Conservation (phyloP, 192 early-diverging fungal species). For the Phycomyces blakesleeanus region DNA sequence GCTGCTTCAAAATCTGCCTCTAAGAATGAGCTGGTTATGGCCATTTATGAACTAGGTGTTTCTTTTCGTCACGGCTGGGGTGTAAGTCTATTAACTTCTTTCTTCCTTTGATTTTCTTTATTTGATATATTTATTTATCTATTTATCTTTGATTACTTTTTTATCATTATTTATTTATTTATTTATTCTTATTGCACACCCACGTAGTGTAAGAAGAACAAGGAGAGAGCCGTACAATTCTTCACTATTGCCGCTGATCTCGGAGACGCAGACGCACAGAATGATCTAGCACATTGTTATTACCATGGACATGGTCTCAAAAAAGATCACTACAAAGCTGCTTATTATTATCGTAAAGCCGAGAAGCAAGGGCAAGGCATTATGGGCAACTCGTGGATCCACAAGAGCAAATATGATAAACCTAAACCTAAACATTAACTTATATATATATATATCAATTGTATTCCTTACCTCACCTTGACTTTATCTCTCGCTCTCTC, state of each 20-base stretch:
- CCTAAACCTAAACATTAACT: background rate
- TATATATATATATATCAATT: background rate
- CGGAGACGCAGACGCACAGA: conserved; percentile 72
- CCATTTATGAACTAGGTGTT: conserved; percentile 77
- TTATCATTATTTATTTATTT: too few relatives aligned
- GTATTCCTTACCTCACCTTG: background rate
- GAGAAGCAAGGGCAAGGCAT: conserved; percentile 64
- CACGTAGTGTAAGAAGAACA: conserved; percentile 57
- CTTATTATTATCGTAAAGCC: conserved; percentile 74
- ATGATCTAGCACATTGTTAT: conserved; percentile 65
- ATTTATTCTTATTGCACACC: too few relatives aligned
- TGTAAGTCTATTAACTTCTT: conserved; percentile 29
- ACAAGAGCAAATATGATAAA: conserved; percentile 71
- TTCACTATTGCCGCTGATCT: conserved; percentile 79
- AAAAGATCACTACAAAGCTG: conserved; percentile 66
- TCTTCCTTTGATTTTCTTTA: background rate
- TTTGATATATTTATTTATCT: background rate
- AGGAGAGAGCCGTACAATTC: conserved; percentile 69
- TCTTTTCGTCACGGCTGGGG: conserved; percentile 84
- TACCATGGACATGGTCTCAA: conserved; percentile 70
- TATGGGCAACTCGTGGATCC: conserved; percentile 82
- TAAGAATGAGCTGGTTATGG: conserved; percentile 71
- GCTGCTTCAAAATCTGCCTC: conserved; percentile 53
- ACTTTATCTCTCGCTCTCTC: background rate
- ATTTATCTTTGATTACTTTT: too few relatives aligned